phyloP scores from a whole-genome alignment of 176 grass and related monocot species.

The Triticum dicoccoides region DNA sequence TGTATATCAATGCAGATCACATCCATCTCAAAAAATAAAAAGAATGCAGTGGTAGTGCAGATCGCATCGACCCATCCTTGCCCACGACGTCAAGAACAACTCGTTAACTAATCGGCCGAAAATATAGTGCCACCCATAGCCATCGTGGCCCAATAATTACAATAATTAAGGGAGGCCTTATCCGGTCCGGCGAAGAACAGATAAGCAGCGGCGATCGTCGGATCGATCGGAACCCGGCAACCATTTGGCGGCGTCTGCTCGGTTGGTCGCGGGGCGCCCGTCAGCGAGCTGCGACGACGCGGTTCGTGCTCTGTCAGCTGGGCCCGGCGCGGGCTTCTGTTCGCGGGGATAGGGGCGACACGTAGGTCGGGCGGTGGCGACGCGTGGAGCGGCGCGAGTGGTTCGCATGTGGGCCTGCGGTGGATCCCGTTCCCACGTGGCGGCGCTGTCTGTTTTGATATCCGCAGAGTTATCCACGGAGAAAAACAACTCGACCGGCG shows the following conservation, averaged over 20 bases:
- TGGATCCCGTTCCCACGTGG: constrained; percentile 13
- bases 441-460: background rate
- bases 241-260: background rate
- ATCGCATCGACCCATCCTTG: background rate
- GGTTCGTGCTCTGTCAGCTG: constrained; percentile 11
- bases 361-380: background rate
- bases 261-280: constrained; percentile 34
- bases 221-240: background rate
- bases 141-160: constrained; percentile 3
- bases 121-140: background rate
- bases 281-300: constrained; percentile 7
- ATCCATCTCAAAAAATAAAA: background rate
- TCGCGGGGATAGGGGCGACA: background rate
- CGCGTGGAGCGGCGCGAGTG: background rate
- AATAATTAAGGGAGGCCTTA: constrained; percentile 10
- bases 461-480: constrained; percentile 10
- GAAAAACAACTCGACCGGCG: background rate
- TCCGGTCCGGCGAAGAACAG: constrained; percentile 24
- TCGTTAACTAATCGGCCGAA: constrained; percentile 3
- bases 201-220: background rate
- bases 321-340: background rate
- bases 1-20: background rate
- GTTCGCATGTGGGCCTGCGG: background rate
- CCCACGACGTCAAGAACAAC: background rate
- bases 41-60: background rate